Base-by-base conservation (phyloP, 2,329 filamentous ascomycete species). In the Xylaria sp. region DNA sequence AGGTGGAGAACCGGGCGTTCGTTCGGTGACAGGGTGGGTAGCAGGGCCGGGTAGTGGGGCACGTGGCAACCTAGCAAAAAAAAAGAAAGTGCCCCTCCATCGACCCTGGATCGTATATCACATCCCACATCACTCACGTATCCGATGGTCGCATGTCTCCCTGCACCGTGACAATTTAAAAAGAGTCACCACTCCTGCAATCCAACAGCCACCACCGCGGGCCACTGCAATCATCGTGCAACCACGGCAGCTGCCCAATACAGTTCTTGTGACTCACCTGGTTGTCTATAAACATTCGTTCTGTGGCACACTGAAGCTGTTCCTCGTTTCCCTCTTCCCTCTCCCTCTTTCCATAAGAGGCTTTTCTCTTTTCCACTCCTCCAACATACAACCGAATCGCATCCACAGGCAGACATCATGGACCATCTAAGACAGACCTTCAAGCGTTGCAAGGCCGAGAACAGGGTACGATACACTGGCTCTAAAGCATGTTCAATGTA, bases 341-440 rank as follows among this genome's bases (percentile, higher is more conserved):
- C 41, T 31, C 62, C n/a, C 41, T 31, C 28, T 15, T 8, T 9
- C 5, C 39, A 23, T 20, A 46, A 12, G 10, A 18, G 28, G 28
- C 41, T 49, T 25, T 28, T 48, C 13, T 48, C 33, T 9, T 28
- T 36, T 51, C 57, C n/a, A 49, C 28, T 28, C 13, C 18, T 39
- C n/a, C 39, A 33, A 23, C 20, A 31, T 28, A 55, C 51, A 7
- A 46, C 31, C 23, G 28, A 28, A 60, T 46, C 20, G 33, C 23
- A 48, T 33, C 23, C 33, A 31, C 25, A 48, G 36, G 56, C n/a
- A 36, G 63, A 59, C 78, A 83, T 28, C 56, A 89, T 89, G 87
- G 87, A 89, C 73, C 82, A 78, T 69, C 84, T 89, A 74, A 88
- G 85, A 79, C 79, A 88, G 79, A 87, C 86, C n/a, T 89, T 89